phyloP scores from a whole-genome alignment of 257 asterid species.

The Apocynum venetum region DNA sequence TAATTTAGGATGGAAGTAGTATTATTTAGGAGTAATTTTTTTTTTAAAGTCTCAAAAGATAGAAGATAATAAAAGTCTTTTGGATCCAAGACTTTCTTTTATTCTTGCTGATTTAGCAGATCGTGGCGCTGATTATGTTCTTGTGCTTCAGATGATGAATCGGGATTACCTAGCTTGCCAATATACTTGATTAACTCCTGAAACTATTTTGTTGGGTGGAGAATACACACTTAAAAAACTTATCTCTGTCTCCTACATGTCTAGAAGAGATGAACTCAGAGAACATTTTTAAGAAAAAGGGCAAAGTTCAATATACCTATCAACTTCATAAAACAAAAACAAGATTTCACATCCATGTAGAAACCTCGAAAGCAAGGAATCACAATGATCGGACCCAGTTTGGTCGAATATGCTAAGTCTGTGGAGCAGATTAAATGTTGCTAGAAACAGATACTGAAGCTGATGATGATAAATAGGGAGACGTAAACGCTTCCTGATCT shows the following conservation, averaged over 20 bases:
- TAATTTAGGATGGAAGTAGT: too few relatives aligned
- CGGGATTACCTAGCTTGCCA: constrained; percentile 11
- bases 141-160: constrained; percentile 14
- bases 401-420: not conserved
- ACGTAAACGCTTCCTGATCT: constrained; percentile 19
- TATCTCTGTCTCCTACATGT: not conserved
- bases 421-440: constrained; percentile 7
- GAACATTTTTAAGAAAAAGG: not conserved
- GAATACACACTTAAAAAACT: not conserved
- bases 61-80: not conserved
- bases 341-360: not conserved
- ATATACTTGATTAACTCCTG: too few relatives aligned
- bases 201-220: too few relatives aligned
- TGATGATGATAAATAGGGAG: constrained; percentile 38
- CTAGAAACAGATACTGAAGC: constrained; percentile 37
- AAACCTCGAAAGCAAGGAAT: not conserved
- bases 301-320: constrained; percentile 2
- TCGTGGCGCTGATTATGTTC: constrained; percentile 17
- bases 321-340: not conserved
- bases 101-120: constrained; percentile 12
- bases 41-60: too few relatives aligned
- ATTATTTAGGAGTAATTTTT: too few relatives aligned
- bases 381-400: not conserved
- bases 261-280: not conserved
- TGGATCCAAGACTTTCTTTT: constrained; percentile 18